Conservation (phyloP, 2,329 filamentous ascomycete genomes). For the Beauveria varroae region DNA sequence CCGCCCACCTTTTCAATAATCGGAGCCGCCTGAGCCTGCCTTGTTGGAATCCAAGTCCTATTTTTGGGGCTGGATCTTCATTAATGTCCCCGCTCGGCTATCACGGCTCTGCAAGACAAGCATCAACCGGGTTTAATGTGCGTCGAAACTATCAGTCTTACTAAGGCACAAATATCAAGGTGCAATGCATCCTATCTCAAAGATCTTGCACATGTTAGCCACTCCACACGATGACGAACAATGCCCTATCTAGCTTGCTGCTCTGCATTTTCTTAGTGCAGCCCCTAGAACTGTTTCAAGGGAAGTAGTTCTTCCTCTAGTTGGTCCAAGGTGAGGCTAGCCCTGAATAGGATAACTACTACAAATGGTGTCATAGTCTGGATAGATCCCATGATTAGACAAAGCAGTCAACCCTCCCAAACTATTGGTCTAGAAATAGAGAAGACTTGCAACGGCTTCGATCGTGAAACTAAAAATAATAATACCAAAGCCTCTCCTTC, state of each 20-base stretch:
- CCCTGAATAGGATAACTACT: background rate
- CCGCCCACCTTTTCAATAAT: background rate
- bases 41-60: background rate
- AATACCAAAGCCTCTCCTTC: no score
- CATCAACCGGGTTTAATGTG: background rate
- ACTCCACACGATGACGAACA: no score
- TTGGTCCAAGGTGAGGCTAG: background rate
- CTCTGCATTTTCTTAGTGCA: background rate
- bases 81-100: background rate
- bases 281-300: background rate
- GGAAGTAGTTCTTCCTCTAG: background rate
- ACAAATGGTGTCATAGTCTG: background rate
- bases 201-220: background rate
- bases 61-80: background rate
- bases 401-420: background rate
- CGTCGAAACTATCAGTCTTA: background rate
- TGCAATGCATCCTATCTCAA: background rate
- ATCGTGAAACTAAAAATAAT: no score
- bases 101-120: background rate
- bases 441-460: no score
- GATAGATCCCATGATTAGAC: background rate
- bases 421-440: no score
- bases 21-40: background rate
- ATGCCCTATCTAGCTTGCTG: background rate
- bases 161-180: background rate